Conservation (phyloP, 768 basidiomycete genomes). For the Suillus occidentalis region DNA sequence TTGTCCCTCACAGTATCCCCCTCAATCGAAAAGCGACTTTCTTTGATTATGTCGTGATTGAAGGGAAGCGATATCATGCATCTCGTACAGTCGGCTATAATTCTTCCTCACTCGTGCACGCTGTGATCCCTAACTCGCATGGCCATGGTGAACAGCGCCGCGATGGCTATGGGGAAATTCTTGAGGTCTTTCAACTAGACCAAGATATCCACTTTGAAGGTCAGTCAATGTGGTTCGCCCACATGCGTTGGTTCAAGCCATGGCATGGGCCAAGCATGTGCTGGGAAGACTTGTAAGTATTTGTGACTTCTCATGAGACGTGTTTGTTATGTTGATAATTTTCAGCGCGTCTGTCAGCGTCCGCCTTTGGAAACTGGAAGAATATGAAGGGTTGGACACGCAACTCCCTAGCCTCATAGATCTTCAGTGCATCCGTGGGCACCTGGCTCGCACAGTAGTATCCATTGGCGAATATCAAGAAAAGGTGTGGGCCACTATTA, state of each 20-base stretch:
- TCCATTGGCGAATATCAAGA: background rate
- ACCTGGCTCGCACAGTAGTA: background rate
- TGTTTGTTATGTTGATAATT: background rate
- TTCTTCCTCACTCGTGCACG: background rate
- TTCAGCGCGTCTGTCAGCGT: background rate
- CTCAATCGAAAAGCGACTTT: background rate
- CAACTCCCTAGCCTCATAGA: slow-evolving; percentile 3
- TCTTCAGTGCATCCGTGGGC: background rate
- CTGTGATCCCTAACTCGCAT: background rate
- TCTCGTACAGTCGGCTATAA: background rate
- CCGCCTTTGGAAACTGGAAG: slow-evolving; percentile 6
- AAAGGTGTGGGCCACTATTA: background rate
- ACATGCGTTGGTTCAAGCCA: slow-evolving; percentile 2
- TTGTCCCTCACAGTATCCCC: background rate
- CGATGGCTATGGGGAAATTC: slow-evolving; percentile 1
- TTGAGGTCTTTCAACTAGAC: slow-evolving; percentile 8
- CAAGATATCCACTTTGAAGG: background rate
- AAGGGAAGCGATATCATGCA: background rate
- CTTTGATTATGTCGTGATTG: background rate
- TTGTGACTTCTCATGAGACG: no score
- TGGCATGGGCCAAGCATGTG: background rate
- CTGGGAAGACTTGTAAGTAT: slow-evolving; percentile 9
- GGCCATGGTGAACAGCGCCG: background rate
- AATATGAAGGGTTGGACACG: background rate
- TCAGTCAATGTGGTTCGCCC: slow-evolving; percentile 5